Evolutionary conservation across 148 eudicot genomes (phyloP).

Genomic region (Salicornia ramosissima): DNA sequence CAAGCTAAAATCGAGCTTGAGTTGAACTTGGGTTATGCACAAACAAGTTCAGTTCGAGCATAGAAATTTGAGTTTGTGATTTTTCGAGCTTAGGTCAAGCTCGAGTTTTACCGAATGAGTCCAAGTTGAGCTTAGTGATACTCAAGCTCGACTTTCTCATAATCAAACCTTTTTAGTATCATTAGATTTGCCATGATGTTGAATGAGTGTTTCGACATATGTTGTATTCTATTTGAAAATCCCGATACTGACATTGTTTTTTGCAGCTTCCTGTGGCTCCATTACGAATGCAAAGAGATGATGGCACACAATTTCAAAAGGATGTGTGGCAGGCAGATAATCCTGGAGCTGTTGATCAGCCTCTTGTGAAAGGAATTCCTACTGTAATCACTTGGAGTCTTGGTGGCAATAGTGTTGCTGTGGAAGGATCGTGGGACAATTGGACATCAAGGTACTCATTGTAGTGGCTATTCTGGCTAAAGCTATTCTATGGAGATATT

Average conservation of each 20-base stretch:
- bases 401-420: conserved; percentile 72
- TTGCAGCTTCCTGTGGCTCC: conserved; percentile 71
- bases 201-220: neutral
- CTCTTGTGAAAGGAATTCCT: conserved; percentile 65
- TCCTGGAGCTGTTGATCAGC: conserved; percentile 34
- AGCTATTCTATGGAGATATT: neutral
- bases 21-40: no score
- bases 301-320: conserved; percentile 35
- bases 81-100: no score
- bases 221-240: conserved; percentile 3
- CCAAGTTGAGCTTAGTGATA: no score
- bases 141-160: no score
- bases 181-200: neutral
- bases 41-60: no score
- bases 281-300: conserved; percentile 41
- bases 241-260: neutral
- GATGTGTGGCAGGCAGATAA: conserved; percentile 39
- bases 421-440: conserved; percentile 94
- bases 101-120: no score
- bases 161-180: no score
- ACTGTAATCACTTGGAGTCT: conserved; percentile 74
- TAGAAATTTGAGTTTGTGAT: no score
- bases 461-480: neutral
- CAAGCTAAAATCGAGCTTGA: no score
- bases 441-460: conserved; percentile 61